Evolutionary conservation across 345 rosid species (phyloP).

Genomic region (Draba incana): DNA sequence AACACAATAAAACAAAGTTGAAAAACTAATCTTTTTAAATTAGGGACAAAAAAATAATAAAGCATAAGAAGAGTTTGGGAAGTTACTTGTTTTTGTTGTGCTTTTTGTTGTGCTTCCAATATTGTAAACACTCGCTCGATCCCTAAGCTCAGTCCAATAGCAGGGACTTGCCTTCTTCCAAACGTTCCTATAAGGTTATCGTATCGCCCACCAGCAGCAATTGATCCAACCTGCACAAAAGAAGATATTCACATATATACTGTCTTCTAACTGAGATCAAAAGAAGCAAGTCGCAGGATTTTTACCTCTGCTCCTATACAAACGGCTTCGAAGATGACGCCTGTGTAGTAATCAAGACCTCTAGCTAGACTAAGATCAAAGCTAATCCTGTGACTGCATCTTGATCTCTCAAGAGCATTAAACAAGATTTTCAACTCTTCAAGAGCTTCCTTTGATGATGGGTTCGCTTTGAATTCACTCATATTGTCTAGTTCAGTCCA

Average conservation of each 20-base stretch:
- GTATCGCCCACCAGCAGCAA: constrained; percentile 94
- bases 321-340: constrained; percentile 91
- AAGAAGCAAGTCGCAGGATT: background rate
- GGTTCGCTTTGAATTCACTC: constrained; percentile 59
- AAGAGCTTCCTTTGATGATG: constrained; percentile 66
- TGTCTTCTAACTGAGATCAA: background rate
- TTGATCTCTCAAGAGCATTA: constrained; percentile 79
- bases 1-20: background rate
- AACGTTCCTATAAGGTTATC: constrained; percentile 92
- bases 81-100: constrained; percentile 68
- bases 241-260: background rate
- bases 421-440: constrained; percentile 77
- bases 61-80: constrained; percentile 2
- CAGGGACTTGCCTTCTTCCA: constrained; percentile 87
- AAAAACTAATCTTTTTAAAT: background rate
- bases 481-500: constrained; percentile 59
- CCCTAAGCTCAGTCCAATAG: constrained; percentile 94
- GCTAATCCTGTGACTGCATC: constrained; percentile 73
- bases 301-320: constrained; percentile 82
- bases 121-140: constrained; percentile 87
- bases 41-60: background rate
- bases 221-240: constrained; percentile 78
- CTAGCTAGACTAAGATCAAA: constrained; percentile 98
- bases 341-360: constrained; percentile 98
- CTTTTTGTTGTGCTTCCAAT: constrained; percentile 81